These are phyloP conservation scores for Neonectria hederae DNA, from an alignment of 2,329 filamentous ascomycete genomes.

Conservation along the genomic window DNA sequence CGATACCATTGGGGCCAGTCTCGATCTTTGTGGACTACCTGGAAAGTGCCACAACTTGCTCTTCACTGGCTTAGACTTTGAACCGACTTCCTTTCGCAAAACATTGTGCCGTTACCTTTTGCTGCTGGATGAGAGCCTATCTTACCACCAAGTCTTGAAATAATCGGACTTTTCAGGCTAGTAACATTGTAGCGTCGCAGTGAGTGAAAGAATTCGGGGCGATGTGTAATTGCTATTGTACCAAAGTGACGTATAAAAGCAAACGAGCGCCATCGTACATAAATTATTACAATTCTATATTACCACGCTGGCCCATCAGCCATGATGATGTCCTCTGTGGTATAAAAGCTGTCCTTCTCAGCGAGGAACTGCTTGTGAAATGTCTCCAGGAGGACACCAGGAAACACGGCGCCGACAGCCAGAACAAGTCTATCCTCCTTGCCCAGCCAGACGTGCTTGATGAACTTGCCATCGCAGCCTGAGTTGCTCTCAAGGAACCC, in stretches of 20 bases:
- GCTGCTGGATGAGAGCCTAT: too few species aligned
- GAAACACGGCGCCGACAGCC: not conserved
- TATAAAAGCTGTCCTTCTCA: not conserved
- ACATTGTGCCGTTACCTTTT: too few species aligned
- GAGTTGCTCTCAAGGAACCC: conserved; percentile 51
- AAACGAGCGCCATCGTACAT: not conserved
- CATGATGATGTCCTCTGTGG: not conserved
- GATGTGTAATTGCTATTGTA: not conserved
- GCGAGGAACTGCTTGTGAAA: not conserved
- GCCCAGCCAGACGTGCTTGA: conserved; percentile 55
- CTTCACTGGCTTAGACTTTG: too few species aligned
- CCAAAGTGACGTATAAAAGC: not conserved
- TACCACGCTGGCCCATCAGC: not conserved
- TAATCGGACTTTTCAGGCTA: not conserved
- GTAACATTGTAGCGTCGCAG: too few species aligned
- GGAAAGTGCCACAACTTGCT: too few species aligned
- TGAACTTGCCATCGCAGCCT: conserved; percentile 52
- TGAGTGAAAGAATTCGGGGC: not conserved
- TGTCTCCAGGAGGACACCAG: not conserved
- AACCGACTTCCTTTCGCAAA: too few species aligned
- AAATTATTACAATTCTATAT: not conserved
- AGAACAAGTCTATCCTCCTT: conserved; percentile 38
- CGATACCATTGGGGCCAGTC: too few species aligned
- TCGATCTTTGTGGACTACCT: too few species aligned
- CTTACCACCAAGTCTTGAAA: too few species aligned